These are phyloP conservation scores for Xylaria telfairii DNA, from an alignment of 495 filamentous ascomycete genomes.

Conservation along the genomic window DNA sequence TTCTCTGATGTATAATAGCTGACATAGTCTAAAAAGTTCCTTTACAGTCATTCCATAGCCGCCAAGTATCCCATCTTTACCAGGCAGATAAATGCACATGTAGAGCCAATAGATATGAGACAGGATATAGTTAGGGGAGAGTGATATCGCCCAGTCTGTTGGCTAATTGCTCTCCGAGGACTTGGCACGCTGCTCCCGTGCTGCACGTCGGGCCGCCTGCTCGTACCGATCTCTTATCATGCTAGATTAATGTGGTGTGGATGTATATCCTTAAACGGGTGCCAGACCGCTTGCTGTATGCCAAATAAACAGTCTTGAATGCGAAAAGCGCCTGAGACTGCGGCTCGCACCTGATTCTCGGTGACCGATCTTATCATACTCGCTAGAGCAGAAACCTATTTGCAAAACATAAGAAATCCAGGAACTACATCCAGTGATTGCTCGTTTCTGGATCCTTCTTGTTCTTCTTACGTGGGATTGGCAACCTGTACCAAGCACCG, in stretches of 20 bases:
- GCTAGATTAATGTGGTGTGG: neutral
- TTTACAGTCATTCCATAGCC: neutral
- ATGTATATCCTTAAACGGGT: neutral
- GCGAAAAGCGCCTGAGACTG: neutral
- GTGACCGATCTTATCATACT: neutral
- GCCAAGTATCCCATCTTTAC: neutral
- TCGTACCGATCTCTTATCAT: neutral
- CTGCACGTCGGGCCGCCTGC: constrained; percentile 23
- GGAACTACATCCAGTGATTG: constrained; percentile 4
- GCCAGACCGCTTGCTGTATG: neutral
- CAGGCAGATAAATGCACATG: neutral
- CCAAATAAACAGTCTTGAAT: neutral
- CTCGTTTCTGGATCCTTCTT: neutral
- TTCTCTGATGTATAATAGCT: neutral
- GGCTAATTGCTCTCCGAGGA: neutral
- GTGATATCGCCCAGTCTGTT: neutral
- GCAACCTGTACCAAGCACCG: constrained; percentile 7
- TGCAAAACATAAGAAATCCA: neutral
- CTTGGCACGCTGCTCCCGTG: constrained; percentile 20
- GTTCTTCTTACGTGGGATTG: neutral
- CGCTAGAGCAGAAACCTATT: neutral
- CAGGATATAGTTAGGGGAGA: neutral
- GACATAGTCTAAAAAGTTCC: neutral
- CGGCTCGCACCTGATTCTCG: neutral
- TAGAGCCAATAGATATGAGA: constrained; percentile 1